Evolutionary conservation across 75 land plant genomes (phyloP).

Genomic region (Cunninghamia lanceolata): DNA sequence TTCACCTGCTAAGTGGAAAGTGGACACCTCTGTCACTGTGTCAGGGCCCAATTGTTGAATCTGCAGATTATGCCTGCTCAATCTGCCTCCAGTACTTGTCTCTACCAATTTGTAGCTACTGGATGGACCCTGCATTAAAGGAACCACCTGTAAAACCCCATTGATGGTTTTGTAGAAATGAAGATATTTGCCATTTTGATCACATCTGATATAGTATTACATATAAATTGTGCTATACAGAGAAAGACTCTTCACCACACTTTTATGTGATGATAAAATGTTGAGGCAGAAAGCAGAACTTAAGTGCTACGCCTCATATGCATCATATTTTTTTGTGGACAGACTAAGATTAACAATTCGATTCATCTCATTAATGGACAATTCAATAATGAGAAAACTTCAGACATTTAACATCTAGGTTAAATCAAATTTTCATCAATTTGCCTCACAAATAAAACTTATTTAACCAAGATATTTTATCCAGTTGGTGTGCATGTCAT

Average conservation of each 20-base stretch:
- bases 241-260: not conserved
- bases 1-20: conserved; percentile 62
- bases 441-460: not conserved
- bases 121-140: conserved; percentile 47
- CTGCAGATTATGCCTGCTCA: conserved; percentile 93
- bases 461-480: not conserved
- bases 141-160: not conserved
- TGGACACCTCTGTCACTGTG: conserved; percentile 76
- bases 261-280: not conserved
- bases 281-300: not conserved
- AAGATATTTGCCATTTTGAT: too few species aligned
- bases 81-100: conserved; percentile 73
- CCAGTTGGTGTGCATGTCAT: not conserved
- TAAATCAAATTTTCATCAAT: not conserved
- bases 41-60: conserved; percentile 90
- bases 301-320: not conserved
- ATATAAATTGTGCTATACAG: not conserved
- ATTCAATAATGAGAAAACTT: not conserved
- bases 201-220: not conserved
- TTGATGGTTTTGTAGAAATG: not conserved
- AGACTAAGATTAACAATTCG: not conserved
- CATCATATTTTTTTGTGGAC: not conserved
- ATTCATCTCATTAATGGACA: not conserved
- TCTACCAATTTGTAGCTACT: conserved; percentile 85
- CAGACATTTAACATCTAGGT: not conserved